Evolutionary conservation across 2,329 filamentous ascomycete genomes (phyloP).

Genomic region (Botrytis aclada): DNA sequence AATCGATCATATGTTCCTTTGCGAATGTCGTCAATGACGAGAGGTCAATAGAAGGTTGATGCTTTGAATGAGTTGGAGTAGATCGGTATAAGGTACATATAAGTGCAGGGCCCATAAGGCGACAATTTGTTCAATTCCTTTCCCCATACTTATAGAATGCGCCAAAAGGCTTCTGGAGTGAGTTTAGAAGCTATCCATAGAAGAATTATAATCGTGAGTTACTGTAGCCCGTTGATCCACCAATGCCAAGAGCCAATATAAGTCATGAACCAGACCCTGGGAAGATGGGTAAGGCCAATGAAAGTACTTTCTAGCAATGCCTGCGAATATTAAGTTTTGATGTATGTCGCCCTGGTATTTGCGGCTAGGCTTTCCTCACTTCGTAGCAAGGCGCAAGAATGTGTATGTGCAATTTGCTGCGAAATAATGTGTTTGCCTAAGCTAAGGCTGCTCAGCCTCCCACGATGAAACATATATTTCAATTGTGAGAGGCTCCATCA

Average conservation of each 20-base stretch:
- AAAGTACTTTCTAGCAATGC: background rate
- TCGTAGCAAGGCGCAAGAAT: background rate
- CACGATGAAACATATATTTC: background rate
- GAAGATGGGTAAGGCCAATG: background rate
- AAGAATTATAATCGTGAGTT: background rate
- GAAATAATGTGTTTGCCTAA: background rate
- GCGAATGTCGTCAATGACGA: background rate
- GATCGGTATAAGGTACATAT: background rate
- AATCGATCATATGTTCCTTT: background rate
- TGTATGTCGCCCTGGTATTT: background rate
- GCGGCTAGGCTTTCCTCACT: background rate
- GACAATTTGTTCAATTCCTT: background rate
- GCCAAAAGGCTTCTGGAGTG: background rate
- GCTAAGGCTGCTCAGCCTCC: background rate
- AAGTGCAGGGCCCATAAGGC: background rate
- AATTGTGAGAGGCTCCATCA: background rate
- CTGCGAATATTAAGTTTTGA: background rate
- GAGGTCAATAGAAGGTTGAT: background rate
- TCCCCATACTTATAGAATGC: background rate
- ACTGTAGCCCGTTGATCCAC: background rate
- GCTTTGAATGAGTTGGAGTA: no score
- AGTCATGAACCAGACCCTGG: background rate
- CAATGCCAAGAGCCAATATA: background rate
- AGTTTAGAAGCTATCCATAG: background rate
- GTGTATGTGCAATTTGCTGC: background rate